Evolutionary conservation across 2,329 filamentous ascomycete genomes (phyloP).

Genomic region (Beauveria pseudobassiana): DNA sequence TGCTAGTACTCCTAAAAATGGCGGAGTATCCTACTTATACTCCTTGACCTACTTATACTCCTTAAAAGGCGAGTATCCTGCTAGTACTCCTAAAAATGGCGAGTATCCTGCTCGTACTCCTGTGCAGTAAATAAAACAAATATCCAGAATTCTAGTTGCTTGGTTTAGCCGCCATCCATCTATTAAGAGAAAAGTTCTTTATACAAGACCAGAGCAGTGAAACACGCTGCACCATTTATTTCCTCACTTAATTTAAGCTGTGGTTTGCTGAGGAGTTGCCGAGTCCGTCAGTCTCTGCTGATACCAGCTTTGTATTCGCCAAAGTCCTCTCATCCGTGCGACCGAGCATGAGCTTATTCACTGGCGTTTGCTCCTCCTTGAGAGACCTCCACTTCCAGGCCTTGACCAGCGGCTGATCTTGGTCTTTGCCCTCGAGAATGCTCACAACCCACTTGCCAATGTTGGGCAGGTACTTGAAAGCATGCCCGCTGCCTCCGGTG

Average conservation of each 20-base stretch:
- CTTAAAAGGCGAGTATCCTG: too few species aligned
- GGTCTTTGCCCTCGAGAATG: slow-evolving; percentile 33
- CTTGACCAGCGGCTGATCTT: slow-evolving; percentile 21
- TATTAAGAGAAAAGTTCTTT: too few species aligned
- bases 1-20: too few species aligned
- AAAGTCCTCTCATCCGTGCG: background rate
- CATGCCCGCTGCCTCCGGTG: slow-evolving; percentile 55
- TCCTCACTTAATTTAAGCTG: background rate
- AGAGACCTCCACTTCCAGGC: slow-evolving; percentile 18
- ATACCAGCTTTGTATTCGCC: background rate
- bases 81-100: too few species aligned
- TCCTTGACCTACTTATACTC: too few species aligned
- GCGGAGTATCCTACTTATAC: too few species aligned
- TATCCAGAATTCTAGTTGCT: too few species aligned
- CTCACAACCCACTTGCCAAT: slow-evolving; percentile 48
- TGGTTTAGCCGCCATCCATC: too few species aligned
- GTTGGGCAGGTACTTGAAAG: slow-evolving; percentile 53
- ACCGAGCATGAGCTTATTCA: slow-evolving; percentile 3
- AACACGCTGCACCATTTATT: too few species aligned
- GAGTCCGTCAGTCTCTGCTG: background rate
- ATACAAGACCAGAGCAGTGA: too few species aligned
- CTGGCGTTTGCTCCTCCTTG: background rate
- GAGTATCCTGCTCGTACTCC: too few species aligned
- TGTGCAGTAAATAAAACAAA: too few species aligned
- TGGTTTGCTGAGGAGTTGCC: background rate